Conservation (phyloP, 495 filamentous ascomycete species). For the Penicillium daleae region DNA sequence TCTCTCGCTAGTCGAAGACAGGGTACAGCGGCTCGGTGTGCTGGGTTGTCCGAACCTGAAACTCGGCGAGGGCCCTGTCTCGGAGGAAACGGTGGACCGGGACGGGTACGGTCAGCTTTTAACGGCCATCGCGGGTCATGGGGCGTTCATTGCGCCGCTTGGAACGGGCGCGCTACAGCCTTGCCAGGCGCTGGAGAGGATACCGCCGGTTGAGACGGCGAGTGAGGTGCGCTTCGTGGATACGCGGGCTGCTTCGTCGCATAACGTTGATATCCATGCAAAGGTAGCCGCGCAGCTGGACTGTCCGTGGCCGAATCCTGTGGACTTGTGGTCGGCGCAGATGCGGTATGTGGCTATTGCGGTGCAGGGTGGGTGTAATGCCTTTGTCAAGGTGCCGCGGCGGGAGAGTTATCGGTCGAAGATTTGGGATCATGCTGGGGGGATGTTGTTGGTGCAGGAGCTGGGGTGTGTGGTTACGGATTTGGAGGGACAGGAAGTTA, state of each 20-base stretch:
- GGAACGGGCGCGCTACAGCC: conserved; percentile 36
- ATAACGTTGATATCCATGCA: conserved; percentile 48
- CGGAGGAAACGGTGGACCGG: conserved; percentile 54
- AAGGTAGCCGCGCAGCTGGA: conserved; percentile 51
- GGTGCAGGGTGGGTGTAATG: conserved; percentile 58
- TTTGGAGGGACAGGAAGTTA: conserved; percentile 51
- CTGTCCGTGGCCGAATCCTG: conserved; percentile 51
- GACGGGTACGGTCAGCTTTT: conserved; percentile 58
- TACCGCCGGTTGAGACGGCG: conserved; percentile 34
- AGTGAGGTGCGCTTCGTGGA: conserved; percentile 54
- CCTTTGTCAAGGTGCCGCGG: conserved; percentile 64
- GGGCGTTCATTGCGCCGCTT: conserved; percentile 57
- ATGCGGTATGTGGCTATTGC: conserved; percentile 66
- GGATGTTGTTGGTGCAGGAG: conserved; percentile 69
- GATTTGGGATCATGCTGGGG: conserved; percentile 75
- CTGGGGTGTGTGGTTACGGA: conserved; percentile 67
- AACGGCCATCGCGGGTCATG: conserved; percentile 59
- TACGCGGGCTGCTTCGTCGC: conserved; percentile 42
- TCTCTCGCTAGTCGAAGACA: conserved; percentile 56
- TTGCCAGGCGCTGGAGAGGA: conserved; percentile 39
- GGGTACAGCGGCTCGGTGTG: conserved; percentile 52
- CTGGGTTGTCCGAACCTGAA: conserved; percentile 61
- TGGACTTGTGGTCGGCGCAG: conserved; percentile 65
- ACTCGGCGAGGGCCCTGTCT: conserved; percentile 36
- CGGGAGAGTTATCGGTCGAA: conserved; percentile 56